Conservation (phyloP, 345 rosid genomes). For the Ailanthus altissimus region DNA sequence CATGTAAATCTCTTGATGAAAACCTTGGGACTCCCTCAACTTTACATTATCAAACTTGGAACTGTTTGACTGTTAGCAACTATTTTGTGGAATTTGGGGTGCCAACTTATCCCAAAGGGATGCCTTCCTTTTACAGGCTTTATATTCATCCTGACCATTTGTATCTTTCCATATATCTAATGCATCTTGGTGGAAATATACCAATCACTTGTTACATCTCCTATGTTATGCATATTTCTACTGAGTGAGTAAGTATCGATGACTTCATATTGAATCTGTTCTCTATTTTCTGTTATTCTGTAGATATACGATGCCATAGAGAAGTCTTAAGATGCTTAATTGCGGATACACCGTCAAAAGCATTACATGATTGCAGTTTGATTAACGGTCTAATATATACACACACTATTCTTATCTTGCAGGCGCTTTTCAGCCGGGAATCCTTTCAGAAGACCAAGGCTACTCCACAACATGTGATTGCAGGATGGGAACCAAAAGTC, state of each 20-base stretch:
- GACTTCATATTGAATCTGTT: not conserved
- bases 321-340: not conserved
- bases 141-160: no score
- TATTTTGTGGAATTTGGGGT: not conserved
- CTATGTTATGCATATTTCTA: not conserved
- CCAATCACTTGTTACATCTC: not conserved
- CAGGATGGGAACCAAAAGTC: constrained; percentile 88
- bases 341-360: not conserved
- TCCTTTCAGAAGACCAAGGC: constrained; percentile 75
- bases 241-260: not conserved
- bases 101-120: not conserved
- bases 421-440: constrained; percentile 57
- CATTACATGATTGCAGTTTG: not conserved
- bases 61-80: no score
- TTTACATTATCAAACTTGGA: no score
- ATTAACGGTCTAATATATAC: not conserved
- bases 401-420: constrained; percentile 16
- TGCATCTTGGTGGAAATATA: not conserved
- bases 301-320: not conserved
- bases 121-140: not conserved
- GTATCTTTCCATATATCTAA: not conserved
- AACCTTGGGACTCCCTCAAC: no score
- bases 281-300: not conserved
- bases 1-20: no score
- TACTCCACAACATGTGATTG: constrained; percentile 55